Evolutionary conservation across 192 early-diverging fungal genomes (phyloP).

Genomic region (Coemansia sp.): DNA sequence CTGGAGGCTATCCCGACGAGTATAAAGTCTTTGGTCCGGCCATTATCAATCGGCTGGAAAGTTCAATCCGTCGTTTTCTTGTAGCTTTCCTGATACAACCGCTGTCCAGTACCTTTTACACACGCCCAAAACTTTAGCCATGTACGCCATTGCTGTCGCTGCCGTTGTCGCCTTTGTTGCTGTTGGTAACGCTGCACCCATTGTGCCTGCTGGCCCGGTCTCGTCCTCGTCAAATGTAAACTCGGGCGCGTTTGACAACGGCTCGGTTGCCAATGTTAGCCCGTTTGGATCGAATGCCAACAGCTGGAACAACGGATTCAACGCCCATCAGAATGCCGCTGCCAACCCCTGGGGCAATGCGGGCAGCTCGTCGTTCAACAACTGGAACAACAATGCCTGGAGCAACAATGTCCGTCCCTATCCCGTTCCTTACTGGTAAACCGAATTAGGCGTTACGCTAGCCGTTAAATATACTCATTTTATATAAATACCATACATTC

Average conservation of each 20-base stretch:
- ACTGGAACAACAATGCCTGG: slow-evolving; percentile 54
- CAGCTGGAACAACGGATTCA: slow-evolving; percentile 48
- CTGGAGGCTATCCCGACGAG: no score
- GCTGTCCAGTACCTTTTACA: no score
- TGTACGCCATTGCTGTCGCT: slow-evolving; percentile 2
- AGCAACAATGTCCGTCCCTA: slow-evolving; percentile 44
- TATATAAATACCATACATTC: no score
- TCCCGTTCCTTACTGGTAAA: slow-evolving; percentile 40
- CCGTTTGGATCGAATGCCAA: slow-evolving; percentile 38
- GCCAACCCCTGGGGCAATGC: slow-evolving; percentile 44
- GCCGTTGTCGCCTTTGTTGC: slow-evolving; percentile 9
- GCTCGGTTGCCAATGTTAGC: slow-evolving; percentile 23
- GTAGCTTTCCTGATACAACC: no score
- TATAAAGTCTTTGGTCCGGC: no score
- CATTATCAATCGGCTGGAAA: no score
- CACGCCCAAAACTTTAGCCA: neutral
- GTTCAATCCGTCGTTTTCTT: neutral
- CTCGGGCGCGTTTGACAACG: slow-evolving; percentile 48
- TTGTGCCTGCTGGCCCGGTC: slow-evolving; percentile 23
- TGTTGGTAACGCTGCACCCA: slow-evolving; percentile 17
- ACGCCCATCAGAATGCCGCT: slow-evolving; percentile 37
- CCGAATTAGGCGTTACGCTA: no score
- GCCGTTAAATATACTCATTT: no score
- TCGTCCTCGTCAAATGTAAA: slow-evolving; percentile 37
- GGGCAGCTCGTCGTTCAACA: slow-evolving; percentile 47